Conservation (phyloP, 495 filamentous ascomycete species). For the Tuber borchii region DNA sequence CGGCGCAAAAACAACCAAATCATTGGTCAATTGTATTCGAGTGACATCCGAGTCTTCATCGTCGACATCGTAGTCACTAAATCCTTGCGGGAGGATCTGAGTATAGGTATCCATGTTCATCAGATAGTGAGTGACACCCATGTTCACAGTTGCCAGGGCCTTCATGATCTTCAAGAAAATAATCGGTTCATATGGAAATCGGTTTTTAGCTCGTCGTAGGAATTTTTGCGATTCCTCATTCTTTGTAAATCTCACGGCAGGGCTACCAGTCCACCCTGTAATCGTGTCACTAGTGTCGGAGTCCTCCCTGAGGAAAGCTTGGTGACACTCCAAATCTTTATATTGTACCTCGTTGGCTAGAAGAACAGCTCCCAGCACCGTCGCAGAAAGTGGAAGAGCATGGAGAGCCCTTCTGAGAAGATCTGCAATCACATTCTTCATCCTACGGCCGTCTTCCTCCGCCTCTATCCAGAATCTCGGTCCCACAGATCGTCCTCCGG, state of each 20-base stretch:
- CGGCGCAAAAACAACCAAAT: slow-evolving; percentile 52
- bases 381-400: slow-evolving; percentile 24
- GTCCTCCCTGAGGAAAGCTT: slow-evolving; percentile 31
- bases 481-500: slow-evolving; percentile 22
- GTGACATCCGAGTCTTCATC: slow-evolving; percentile 80
- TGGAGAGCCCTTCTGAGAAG: slow-evolving; percentile 32
- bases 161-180: slow-evolving; percentile 66
- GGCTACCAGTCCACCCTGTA: slow-evolving; percentile 31
- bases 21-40: slow-evolving; percentile 50
- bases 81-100: slow-evolving; percentile 58
- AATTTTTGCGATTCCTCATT: slow-evolving; percentile 28
- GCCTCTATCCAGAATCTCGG: slow-evolving; percentile 29
- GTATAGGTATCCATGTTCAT: slow-evolving; percentile 64
- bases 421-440: slow-evolving; percentile 40
- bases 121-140: slow-evolving; percentile 49
- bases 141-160: slow-evolving; percentile 50
- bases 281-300: slow-evolving; percentile 24
- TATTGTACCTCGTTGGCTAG: slow-evolving; percentile 37
- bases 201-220: slow-evolving; percentile 51
- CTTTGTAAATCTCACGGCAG: slow-evolving; percentile 26
- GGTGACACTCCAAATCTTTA: slow-evolving; percentile 25
- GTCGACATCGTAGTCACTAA: slow-evolving; percentile 63
- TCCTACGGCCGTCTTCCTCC: slow-evolving; percentile 38
- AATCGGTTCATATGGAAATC: slow-evolving; percentile 81
- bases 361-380: slow-evolving; percentile 31